Conservation (phyloP, 306 rosid genomes). For the Amphicarpaea edgeworthii region DNA sequence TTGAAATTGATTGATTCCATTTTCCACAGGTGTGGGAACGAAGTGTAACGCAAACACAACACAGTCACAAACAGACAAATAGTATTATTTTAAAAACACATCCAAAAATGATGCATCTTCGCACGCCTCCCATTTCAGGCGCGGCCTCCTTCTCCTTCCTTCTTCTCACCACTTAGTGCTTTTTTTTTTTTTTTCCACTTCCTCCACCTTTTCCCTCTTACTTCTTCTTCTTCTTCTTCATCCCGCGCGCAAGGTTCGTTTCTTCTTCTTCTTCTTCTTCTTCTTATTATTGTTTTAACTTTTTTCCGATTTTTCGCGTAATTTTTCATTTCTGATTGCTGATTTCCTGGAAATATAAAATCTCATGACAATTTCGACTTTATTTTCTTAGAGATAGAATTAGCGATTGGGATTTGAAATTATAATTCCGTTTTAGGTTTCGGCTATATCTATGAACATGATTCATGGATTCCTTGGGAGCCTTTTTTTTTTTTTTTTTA, state of each 20-base stretch:
- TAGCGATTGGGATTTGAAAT: background rate
- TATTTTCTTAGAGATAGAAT: background rate
- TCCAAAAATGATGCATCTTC: slow-evolving; percentile 29
- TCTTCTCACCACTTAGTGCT: slow-evolving; percentile 25
- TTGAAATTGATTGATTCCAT: slow-evolving; percentile 38
- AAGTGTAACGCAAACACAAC: background rate
- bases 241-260: slow-evolving; percentile 41
- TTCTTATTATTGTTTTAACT: background rate
- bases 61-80: background rate
- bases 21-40: slow-evolving; percentile 52
- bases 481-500: background rate
- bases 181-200: too few species aligned
- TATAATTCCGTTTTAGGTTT: background rate
- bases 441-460: background rate
- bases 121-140: slow-evolving; percentile 17
- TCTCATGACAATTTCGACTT: background rate
- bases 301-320: background rate
- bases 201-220: background rate
- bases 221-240: background rate
- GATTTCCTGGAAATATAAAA: background rate
- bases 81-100: background rate
- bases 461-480: slow-evolving; percentile 24
- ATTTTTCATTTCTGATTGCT: background rate
- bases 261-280: background rate
- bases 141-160: background rate